A percentile compares a stretch with the other conserved stretches of the same genome.
Evolutionary conservation across 495 filamentous ascomycete species (phyloP).

Genomic region (Lasiosphaeria ovina): DNA sequence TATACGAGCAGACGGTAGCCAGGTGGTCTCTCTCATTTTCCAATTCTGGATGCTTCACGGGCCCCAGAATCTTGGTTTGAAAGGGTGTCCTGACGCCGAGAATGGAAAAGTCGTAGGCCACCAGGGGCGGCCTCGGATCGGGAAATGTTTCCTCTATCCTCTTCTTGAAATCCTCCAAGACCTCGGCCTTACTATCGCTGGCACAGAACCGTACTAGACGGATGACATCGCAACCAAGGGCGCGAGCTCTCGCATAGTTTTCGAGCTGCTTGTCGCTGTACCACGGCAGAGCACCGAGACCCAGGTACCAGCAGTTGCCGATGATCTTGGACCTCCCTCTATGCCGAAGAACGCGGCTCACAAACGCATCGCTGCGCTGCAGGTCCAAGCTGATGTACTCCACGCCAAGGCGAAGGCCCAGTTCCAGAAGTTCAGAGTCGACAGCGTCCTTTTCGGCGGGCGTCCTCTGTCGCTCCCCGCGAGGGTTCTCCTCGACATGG

Average conservation of each 20-base stretch:
- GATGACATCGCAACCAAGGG: conserved; percentile 67
- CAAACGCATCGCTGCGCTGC: conserved; percentile 48
- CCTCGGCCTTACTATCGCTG: conserved; percentile 56
- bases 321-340: conserved; percentile 74
- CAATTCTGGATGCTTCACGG: conserved; percentile 66
- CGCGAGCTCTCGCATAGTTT: conserved; percentile 56
- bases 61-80: conserved; percentile 65
- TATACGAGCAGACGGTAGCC: conserved; percentile 39
- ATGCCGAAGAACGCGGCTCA: conserved; percentile 53
- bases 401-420: conserved; percentile 68
- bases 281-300: conserved; percentile 58
- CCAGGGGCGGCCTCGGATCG: conserved; percentile 57
- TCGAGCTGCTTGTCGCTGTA: conserved; percentile 55
- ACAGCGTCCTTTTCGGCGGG: conserved; percentile 42
- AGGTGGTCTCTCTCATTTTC: conserved; percentile 48
- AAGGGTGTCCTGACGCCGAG: conserved; percentile 65
- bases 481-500: conserved; percentile 57
- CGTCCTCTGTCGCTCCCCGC: conserved; percentile 41
- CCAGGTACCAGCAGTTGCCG: conserved; percentile 57
- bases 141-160: conserved; percentile 46
- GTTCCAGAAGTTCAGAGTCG: conserved; percentile 62
- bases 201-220: conserved; percentile 64
- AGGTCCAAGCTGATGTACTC: conserved; percentile 73
- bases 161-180: conserved; percentile 54
- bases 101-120: conserved; percentile 71